These are phyloP conservation scores for Aspergillus affinis DNA, from an alignment of 495 filamentous ascomycete species.

Conservation along the genomic window DNA sequence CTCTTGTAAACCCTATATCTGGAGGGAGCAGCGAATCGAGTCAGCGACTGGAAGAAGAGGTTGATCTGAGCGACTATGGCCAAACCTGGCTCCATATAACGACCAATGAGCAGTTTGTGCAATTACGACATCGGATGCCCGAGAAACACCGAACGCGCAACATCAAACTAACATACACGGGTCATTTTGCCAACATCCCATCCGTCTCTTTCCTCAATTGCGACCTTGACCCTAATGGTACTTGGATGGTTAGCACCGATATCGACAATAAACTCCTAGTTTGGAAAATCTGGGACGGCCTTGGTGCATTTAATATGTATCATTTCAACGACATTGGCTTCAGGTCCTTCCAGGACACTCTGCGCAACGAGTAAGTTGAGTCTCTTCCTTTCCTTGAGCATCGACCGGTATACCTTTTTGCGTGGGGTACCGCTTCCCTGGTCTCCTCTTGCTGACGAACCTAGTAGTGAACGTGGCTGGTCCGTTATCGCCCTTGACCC, in stretches of 20 bases:
- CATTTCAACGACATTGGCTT: slow-evolving; percentile 27
- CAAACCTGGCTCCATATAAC: slow-evolving; percentile 40
- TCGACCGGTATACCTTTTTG: neutral
- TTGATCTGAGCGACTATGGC: slow-evolving; percentile 28
- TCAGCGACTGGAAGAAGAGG: slow-evolving; percentile 17
- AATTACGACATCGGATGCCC: slow-evolving; percentile 33
- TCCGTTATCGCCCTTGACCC: slow-evolving; percentile 52
- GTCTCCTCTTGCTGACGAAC: slow-evolving; percentile 10
- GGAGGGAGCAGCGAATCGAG: slow-evolving; percentile 23
- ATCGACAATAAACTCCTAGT: slow-evolving; percentile 65
- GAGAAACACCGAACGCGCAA: slow-evolving; percentile 37
- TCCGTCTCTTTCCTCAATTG: slow-evolving; percentile 70
- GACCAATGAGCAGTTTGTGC: slow-evolving; percentile 22
- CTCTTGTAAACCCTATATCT: slow-evolving; percentile 46
- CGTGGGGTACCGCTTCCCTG: neutral
- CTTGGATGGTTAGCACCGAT: slow-evolving; percentile 72
- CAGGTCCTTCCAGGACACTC: slow-evolving; percentile 17
- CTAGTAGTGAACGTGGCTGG: slow-evolving; percentile 43
- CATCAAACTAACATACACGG: slow-evolving; percentile 41
- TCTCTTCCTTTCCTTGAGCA: neutral
- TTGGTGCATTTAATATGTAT: slow-evolving; percentile 30
- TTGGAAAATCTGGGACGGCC: slow-evolving; percentile 62
- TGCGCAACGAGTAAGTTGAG: slow-evolving; percentile 23
- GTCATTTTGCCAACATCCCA: slow-evolving; percentile 69
- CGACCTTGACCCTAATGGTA: slow-evolving; percentile 59